phyloP scores from a whole-genome alignment of 371 early-diverging fungal genomes.

The Dichotomocladium elegans region DNA sequence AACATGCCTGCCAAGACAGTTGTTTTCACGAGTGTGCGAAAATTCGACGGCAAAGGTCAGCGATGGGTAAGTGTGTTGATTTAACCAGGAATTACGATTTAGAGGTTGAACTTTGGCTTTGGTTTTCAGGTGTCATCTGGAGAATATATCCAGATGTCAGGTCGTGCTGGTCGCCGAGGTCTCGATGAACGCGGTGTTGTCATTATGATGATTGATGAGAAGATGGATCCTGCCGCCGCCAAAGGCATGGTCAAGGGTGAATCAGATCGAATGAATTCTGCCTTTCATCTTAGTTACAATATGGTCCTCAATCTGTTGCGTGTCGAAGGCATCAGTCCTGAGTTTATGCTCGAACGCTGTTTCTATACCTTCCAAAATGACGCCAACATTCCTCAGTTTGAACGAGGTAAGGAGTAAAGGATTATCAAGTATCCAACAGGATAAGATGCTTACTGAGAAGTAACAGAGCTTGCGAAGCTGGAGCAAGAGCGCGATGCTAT shows the following conservation, averaged over 20 bases:
- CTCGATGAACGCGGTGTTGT: conserved; percentile 98
- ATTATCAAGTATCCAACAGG: too few species aligned
- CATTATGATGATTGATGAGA: conserved; percentile 95
- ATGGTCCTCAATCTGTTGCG: conserved; percentile 98
- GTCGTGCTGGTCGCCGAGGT: conserved; percentile 97
- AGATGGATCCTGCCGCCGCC: conserved; percentile 92
- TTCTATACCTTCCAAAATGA: conserved; percentile 97
- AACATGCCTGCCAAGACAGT: conserved; percentile 99
- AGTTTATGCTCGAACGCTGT: conserved; percentile 91
- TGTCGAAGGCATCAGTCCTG: conserved; percentile 96
- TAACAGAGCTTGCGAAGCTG: conserved; percentile 49
- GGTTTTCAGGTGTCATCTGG: conserved; percentile 63
- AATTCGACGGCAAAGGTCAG: conserved; percentile 92
- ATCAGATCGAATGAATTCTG: conserved; percentile 93
- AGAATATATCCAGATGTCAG: conserved; percentile 99
- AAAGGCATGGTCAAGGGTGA: conserved; percentile 94
- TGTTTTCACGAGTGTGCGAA: conserved; percentile 96
- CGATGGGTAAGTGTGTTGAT: conserved; percentile 70
- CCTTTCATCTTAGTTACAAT: conserved; percentile 98
- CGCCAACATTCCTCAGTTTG: conserved; percentile 76
- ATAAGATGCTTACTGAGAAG: too few species aligned
- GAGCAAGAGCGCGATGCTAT: conserved; percentile 56
- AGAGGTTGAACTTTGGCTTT: not conserved
- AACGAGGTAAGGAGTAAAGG: conserved; percentile 32
- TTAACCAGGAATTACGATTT: not conserved